Evolutionary conservation across 768 basidiomycete genomes (phyloP).

Genomic region (Neoboletus brunneissimus): DNA sequence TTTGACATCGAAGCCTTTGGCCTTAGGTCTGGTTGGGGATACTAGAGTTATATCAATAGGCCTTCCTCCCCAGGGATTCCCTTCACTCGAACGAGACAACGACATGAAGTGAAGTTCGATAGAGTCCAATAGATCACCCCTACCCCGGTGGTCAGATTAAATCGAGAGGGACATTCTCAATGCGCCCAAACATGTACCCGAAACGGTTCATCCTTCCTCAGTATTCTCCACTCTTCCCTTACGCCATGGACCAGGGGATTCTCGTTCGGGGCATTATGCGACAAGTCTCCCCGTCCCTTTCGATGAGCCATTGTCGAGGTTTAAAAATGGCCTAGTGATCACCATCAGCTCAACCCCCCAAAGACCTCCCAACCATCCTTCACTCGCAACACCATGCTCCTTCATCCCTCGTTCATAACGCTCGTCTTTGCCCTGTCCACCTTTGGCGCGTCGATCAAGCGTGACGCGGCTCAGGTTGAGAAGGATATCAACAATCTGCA

Average conservation of each 20-base stretch:
- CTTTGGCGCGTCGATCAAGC: constrained; percentile 13
- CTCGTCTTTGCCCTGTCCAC: constrained; percentile 9
- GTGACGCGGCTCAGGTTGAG: background rate
- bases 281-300: background rate
- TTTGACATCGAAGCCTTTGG: too few relatives aligned
- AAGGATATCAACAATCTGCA: background rate
- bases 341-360: background rate
- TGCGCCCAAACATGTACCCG: background rate
- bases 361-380: background rate
- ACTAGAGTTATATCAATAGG: background rate
- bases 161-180: background rate
- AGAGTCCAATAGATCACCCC: background rate
- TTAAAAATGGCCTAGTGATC: background rate
- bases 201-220: background rate
- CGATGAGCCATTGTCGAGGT: background rate
- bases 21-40: too few relatives aligned
- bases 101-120: background rate
- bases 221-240: background rate
- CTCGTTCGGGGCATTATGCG: background rate
- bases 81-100: background rate
- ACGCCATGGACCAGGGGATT: background rate
- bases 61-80: background rate
- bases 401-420: constrained; percentile 9
- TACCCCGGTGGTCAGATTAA: background rate
- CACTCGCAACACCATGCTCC: constrained; percentile 3